phyloP scores from a whole-genome alignment of 1,284 basidiomycete genomes.

The Sporisorium graminicola region DNA sequence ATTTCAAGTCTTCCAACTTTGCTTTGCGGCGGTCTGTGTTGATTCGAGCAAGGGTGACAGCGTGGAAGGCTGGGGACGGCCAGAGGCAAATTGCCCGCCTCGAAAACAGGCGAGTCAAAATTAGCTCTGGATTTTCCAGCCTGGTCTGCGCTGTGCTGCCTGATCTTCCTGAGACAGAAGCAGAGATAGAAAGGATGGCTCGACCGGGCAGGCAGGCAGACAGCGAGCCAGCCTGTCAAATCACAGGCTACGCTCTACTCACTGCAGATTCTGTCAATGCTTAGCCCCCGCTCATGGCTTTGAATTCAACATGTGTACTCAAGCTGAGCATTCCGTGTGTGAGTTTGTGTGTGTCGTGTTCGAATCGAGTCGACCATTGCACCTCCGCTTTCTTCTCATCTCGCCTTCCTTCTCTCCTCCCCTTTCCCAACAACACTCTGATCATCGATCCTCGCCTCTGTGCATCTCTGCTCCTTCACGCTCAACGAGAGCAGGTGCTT shows the following conservation, averaged over 20 bases:
- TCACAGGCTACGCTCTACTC: background rate
- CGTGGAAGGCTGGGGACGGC: conserved; percentile 4
- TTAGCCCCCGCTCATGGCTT: background rate
- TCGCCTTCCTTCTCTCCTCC: background rate
- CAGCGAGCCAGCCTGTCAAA: conserved; percentile 5
- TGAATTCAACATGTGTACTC: background rate
- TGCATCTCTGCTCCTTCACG: conserved; percentile 7
- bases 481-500: conserved; percentile 2
- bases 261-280: background rate
- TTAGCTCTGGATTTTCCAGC: conserved; percentile 1
- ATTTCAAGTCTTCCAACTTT: background rate
- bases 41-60: background rate
- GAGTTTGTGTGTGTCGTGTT: conserved; percentile 8
- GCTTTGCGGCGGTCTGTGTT: background rate
- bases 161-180: conserved; percentile 14
- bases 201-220: conserved; percentile 7
- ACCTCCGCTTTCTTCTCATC: conserved; percentile 8
- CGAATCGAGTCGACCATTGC: background rate
- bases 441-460: conserved; percentile 4
- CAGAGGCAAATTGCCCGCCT: background rate
- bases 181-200: conserved; percentile 6
- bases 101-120: background rate
- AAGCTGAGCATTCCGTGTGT: background rate
- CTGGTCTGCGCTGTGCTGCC: background rate
- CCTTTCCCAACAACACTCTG: background rate